Conservation (phyloP, 495 filamentous ascomycete species). For the Penicillium cataractarum region DNA sequence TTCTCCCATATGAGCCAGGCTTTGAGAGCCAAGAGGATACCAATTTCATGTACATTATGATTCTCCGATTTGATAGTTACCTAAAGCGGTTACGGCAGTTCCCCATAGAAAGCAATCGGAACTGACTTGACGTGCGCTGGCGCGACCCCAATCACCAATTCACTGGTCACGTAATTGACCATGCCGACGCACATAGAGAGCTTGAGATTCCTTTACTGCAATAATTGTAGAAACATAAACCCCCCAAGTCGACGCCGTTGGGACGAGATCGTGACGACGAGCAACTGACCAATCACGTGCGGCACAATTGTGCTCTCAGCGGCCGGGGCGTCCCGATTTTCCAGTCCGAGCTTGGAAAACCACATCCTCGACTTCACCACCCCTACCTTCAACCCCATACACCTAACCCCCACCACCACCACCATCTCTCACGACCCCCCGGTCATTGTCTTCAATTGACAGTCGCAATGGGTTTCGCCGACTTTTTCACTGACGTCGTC, state of each 20-base stretch:
- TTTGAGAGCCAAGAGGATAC: conserved; percentile 1
- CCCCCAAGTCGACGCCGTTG: not conserved
- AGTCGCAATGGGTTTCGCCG: conserved; percentile 63
- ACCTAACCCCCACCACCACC: conserved; percentile 19
- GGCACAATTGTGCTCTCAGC: conserved; percentile 49
- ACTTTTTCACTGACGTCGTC: conserved; percentile 65
- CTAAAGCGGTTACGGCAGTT: conserved; percentile 10
- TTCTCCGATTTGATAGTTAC: conserved; percentile 16
- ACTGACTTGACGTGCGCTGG: conserved; percentile 2
- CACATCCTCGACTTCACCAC: conserved; percentile 40
- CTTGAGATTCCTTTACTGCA: not conserved
- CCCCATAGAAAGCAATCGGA: conserved; percentile 9
- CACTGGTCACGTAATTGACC: not conserved
- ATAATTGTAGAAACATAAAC: not conserved
- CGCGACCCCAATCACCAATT: not conserved
- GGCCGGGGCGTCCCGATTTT: conserved; percentile 53
- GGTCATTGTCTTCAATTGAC: conserved; percentile 44
- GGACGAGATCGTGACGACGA: not conserved
- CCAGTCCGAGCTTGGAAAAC: conserved; percentile 47
- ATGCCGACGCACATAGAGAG: not conserved
- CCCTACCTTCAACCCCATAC: conserved; percentile 36
- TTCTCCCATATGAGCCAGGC: not conserved
- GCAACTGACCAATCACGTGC: conserved; percentile 45
- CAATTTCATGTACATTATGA: conserved; percentile 27
- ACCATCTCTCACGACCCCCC: conserved; percentile 30